A percentile compares a stretch with the other conserved stretches of the same genome.
Evolutionary conservation across 1,139 yeast genomes (phyloP).

Genomic region (Blastobotrys aristatus): DNA sequence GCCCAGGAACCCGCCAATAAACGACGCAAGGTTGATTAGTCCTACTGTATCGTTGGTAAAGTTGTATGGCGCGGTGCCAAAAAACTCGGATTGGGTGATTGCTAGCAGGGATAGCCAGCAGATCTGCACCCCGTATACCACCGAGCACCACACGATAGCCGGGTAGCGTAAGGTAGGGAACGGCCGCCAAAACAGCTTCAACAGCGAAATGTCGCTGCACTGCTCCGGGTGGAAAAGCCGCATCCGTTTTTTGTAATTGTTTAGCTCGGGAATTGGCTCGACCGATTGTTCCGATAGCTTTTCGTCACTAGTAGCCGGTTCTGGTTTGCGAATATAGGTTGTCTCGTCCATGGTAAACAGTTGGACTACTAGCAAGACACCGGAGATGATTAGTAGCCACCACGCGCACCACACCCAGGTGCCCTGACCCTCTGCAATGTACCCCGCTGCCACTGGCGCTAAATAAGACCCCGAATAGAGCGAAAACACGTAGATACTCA

Average conservation of each 20-base stretch:
- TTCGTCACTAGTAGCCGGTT: not conserved
- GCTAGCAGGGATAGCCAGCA: slow-evolving; percentile 47
- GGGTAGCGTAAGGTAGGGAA: slow-evolving; percentile 39
- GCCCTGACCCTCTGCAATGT: slow-evolving; percentile 52
- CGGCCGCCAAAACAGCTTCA: slow-evolving; percentile 30
- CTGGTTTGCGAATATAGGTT: slow-evolving; percentile 49
- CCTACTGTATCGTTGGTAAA: slow-evolving; percentile 69
- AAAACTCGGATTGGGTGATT: slow-evolving; percentile 44
- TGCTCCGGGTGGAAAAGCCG: slow-evolving; percentile 8
- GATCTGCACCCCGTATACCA: slow-evolving; percentile 49
- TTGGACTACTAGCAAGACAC: slow-evolving; percentile 50
- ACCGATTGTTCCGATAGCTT: not conserved
- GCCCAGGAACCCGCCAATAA: slow-evolving; percentile 66
- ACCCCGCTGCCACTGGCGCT: slow-evolving; percentile 74
- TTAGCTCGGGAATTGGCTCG: slow-evolving; percentile 4
- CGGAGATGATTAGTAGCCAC: slow-evolving; percentile 66
- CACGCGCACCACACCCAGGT: slow-evolving; percentile 75
- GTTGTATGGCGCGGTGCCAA: slow-evolving; percentile 49
- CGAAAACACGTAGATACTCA: slow-evolving; percentile 68
- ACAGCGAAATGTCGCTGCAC: slow-evolving; percentile 5
- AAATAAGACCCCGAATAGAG: slow-evolving; percentile 71
- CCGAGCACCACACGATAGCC: slow-evolving; percentile 47
- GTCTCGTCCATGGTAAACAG: slow-evolving; percentile 67
- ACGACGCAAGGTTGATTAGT: slow-evolving; percentile 67
- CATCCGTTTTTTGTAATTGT: slow-evolving; percentile 11